phyloP scores from a whole-genome alignment of 23 red algal species.

The Gracilaria domingensis region DNA sequence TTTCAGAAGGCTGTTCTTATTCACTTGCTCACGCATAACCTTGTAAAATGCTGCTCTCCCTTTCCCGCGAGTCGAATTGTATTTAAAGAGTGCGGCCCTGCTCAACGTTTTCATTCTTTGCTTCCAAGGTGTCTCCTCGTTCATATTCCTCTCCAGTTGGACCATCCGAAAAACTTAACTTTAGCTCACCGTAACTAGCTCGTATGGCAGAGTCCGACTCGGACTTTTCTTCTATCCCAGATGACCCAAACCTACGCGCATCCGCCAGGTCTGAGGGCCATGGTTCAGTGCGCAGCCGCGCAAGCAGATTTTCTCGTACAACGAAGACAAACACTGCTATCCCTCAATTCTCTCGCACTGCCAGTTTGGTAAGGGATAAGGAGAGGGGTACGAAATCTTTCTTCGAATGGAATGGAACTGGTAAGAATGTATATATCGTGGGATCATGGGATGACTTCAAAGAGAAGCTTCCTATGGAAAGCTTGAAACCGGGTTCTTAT shows the following conservation, averaged over 20 bases:
- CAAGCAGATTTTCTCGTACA: constrained; percentile 39
- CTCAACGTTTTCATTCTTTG: neutral
- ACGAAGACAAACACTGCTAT: constrained; percentile 9
- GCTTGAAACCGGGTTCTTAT: constrained; percentile 59
- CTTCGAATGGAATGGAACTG: constrained; percentile 80
- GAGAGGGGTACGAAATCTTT: constrained; percentile 59
- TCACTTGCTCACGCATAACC: neutral
- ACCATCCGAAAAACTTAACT: neutral
- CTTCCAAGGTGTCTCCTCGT: neutral
- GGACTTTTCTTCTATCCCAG: constrained; percentile 57
- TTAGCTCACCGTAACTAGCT: neutral
- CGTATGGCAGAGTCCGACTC: constrained; percentile 48
- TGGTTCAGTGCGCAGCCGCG: constrained; percentile 55
- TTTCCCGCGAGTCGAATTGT: neutral
- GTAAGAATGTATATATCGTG: constrained; percentile 66
- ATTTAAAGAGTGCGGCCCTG: neutral
- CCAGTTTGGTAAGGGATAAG: constrained; percentile 41
- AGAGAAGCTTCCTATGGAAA: constrained; percentile 78
- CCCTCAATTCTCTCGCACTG: constrained; percentile 34
- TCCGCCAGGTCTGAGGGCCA: constrained; percentile 11
- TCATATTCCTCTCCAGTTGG: neutral
- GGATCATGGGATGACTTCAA: constrained; percentile 80
- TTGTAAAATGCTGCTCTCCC: neutral
- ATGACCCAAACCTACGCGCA: neutral
- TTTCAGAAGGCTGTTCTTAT: neutral